phyloP scores from a whole-genome alignment of 1,139 yeast species.

The Candida smagusa region DNA sequence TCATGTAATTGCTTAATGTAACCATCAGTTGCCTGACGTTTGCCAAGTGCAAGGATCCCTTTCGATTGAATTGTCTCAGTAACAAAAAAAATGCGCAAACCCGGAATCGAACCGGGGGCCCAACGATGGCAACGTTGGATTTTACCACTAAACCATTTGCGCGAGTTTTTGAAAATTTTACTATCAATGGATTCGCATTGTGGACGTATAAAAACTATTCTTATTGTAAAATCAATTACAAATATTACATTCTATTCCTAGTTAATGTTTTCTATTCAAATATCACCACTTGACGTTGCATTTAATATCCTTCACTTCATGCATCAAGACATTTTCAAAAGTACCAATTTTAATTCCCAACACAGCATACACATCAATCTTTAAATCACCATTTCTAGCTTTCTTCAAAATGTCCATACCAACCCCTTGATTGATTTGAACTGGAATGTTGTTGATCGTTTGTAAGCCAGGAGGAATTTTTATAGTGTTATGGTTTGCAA shows the following conservation, averaged over 20 bases:
- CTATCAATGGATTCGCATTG: no score
- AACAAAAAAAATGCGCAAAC: no score
- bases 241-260: background rate
- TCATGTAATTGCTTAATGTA: no score
- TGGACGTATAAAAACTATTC: no score
- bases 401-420: conserved; percentile 48
- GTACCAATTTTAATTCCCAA: conserved; percentile 35
- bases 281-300: conserved; percentile 3
- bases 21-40: no score
- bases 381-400: conserved; percentile 49
- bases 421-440: conserved; percentile 41
- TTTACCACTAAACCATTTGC: no score
- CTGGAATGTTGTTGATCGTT: conserved; percentile 47
- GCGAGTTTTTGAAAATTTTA: no score
- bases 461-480: conserved; percentile 48
- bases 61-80: no score
- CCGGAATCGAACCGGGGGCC: no score
- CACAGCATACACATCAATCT: conserved; percentile 44
- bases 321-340: conserved; percentile 37
- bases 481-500: conserved; percentile 33
- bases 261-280: background rate
- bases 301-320: conserved; percentile 38
- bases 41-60: no score
- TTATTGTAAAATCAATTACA: no score
- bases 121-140: no score